These are phyloP conservation scores for Alnus rubra DNA, from an alignment of 306 rosid genomes.

Conservation along the genomic window DNA sequence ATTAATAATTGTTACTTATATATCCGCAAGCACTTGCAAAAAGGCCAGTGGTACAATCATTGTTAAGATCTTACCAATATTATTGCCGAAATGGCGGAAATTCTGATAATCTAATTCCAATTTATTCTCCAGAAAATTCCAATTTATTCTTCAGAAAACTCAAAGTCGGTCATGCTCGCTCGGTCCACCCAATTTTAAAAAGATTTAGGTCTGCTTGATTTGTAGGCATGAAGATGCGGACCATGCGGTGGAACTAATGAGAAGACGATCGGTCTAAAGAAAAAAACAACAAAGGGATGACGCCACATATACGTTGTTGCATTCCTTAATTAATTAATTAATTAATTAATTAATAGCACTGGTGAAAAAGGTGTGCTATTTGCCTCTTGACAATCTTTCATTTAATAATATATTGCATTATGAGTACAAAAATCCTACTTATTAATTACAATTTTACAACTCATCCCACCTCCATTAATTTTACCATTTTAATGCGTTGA, in stretches of 20 bases:
- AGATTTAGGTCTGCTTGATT: conserved; percentile 33
- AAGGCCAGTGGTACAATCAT: too few relatives aligned
- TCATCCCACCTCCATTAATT: too few relatives aligned
- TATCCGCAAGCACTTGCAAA: too few relatives aligned
- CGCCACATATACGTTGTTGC: neutral
- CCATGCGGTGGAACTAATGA: neutral
- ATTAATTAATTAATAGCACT: neutral
- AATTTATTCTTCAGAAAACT: neutral
- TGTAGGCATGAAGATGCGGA: conserved; percentile 24
- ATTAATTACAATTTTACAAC: too few relatives aligned
- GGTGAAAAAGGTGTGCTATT: neutral
- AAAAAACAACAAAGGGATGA: neutral
- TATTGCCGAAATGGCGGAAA: too few relatives aligned
- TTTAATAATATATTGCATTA: neutral
- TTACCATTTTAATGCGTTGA: too few relatives aligned
- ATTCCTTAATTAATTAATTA: neutral
- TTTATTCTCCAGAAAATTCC: neutral
- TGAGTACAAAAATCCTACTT: too few relatives aligned
- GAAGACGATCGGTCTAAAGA: neutral
- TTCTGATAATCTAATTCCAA: too few relatives aligned
- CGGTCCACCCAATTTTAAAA: conserved; percentile 25
- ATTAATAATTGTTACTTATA: too few relatives aligned
- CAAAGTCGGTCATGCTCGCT: neutral
- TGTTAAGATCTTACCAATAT: too few relatives aligned
- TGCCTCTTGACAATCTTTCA: neutral